Evolutionary conservation across 306 rosid species (phyloP), one percentile per base, ranked within the genome.

Genomic region (Abrus pulchellus): DNA sequence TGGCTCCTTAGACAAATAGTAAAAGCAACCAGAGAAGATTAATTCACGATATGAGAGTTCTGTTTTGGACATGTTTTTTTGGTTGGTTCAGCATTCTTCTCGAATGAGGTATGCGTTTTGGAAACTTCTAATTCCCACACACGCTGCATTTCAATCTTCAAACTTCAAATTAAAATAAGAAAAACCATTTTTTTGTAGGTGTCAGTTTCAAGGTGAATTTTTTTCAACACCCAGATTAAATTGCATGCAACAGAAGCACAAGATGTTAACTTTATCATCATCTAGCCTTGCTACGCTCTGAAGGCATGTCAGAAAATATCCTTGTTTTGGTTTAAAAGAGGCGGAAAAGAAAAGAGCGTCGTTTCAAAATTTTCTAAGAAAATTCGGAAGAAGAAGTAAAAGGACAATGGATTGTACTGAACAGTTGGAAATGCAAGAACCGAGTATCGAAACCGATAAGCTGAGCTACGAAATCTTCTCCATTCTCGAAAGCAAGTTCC

Each of bases 401-500:
- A 7, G 5, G 72, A 12, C 55, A 72, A 91, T 91, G 97, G 89
- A 77, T 77, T 86, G 85, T 9, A 7, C 7, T 66, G 85, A 88
- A 53, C 84, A 32, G 8, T 9, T 85, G 68, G 99, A 92, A 86
- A 91, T 92, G 94, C 92, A 96, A 48, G 99, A 96, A 74, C 99
- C 99, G 1, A 96, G 99, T 74, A 92, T 96, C 81, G 98, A 96
- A 55, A 93, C 97, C 2, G 99, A 96, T 89, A 96, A 96, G 88
- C 91, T 96, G 1, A 96, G 98, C 83, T 96, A 96, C 72, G 99
- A 96, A 84, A 96, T 96, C 72, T 96, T 96, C 85, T 96, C 99
- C 45, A 93, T 96, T 68, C 89, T 96, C 12, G 99, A 96, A 86
- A 92, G 90, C 82, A 96, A 96, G 77, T 96, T 93, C 38, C 92